phyloP scores from a whole-genome alignment of 345 rosid genomes.

The Erysimum cheiranthoides region DNA sequence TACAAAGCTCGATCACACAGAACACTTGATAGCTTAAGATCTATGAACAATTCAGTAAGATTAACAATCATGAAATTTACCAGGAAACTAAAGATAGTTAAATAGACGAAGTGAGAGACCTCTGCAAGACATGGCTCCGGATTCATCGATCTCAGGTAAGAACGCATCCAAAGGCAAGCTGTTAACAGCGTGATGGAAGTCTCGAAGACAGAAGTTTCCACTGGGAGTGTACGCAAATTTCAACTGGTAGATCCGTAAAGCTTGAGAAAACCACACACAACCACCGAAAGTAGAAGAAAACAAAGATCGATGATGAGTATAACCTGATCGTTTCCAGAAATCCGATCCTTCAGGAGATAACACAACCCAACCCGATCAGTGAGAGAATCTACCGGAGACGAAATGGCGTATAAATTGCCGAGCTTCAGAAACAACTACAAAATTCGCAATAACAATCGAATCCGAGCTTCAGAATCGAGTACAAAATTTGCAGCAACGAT shows the following conservation, averaged over 20 bases:
- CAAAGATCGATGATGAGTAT: background rate
- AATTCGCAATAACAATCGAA: conserved; percentile 44
- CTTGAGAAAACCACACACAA: conserved; percentile 21
- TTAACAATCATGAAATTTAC: background rate
- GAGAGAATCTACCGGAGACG: conserved; percentile 53
- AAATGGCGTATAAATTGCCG: conserved; percentile 69
- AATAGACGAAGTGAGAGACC: conserved; percentile 46
- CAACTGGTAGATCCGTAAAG: conserved; percentile 52
- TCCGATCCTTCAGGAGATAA: conserved; percentile 58
- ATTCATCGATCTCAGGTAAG: conserved; percentile 60
- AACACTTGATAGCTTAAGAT: conserved; percentile 61
- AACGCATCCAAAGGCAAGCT: conserved; percentile 67
- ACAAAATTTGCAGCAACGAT: conserved; percentile 40
- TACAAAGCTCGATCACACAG: conserved; percentile 70
- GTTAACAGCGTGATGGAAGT: conserved; percentile 82
- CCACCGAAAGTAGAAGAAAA: conserved; percentile 18
- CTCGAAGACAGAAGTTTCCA: conserved; percentile 69
- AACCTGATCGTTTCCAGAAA: conserved; percentile 68
- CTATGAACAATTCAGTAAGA: conserved; percentile 44
- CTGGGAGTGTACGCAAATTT: conserved; percentile 68
- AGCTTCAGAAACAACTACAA: conserved; percentile 71
- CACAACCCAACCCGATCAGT: conserved; percentile 71
- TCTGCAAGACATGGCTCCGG: conserved; percentile 51
- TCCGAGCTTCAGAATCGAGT: conserved; percentile 58
- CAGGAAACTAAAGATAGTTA: background rate